Base-by-base conservation (phyloP, 352 stramenopile species). In the Phytophthora citricola region DNA sequence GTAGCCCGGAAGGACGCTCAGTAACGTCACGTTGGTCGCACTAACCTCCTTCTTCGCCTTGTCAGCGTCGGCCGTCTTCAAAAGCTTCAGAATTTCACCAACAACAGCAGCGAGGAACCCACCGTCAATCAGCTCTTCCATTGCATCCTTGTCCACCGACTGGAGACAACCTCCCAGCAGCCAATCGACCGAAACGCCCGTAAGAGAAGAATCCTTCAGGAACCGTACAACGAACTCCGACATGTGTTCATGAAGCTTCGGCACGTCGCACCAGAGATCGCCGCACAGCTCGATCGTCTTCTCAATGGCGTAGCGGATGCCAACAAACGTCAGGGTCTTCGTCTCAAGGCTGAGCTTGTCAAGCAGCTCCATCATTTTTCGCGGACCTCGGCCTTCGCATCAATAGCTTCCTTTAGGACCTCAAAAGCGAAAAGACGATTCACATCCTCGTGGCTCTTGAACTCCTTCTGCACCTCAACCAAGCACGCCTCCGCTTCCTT, bases 191-290 rank as follows among this genome's bases (percentile, higher is more conserved):
- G 82, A 85, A 48, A 94, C 69, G 5, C 78, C 76, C 5, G 73
- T 92, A n/a, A 73, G 51, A 24, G 75, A 57, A 9, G 84, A 89
- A 45, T 89, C 53, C 55, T 81, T 80, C 48, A 91, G 84, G 56
- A 94, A 93, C 11, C 81, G 79, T n/a, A 79, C 70, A n/a, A 89
- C 56, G 46, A 95, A 80, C 40, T 80, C 59, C n/a, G 81, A 79
- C 27, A 93, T 69, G 63, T 94, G 79, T 40, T 93, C 82, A 54
- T 90, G 81, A 5, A 92, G 74, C 75, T 92, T 95, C 2, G 87
- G 87, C 11, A 95, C 87, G 54, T 95, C 87, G 49, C 85, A 95
- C 82, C 78, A 90, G 20, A 94, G 49, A 58, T 93, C 81, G n/a
- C 76, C 79, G 7, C 73, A 82, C 3, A 89, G 27, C 52, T 82